Conservation (phyloP, 148 eudicot genomes). For the Drosera capensis region DNA sequence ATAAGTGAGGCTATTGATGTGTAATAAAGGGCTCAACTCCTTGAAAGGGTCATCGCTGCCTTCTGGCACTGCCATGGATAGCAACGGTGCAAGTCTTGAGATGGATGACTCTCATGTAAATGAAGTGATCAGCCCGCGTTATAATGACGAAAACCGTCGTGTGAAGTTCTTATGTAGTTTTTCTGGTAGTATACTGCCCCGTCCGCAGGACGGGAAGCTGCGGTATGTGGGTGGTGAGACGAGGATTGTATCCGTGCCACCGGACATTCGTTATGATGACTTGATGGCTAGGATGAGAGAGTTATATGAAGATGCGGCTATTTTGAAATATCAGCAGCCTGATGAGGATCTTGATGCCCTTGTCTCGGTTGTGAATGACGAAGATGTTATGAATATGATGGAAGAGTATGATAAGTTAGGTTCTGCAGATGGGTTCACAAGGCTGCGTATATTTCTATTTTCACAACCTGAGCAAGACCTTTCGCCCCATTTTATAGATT, state of each 20-base stretch:
- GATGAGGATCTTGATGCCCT: conserved; percentile 99
- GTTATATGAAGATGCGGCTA: conserved; percentile 49
- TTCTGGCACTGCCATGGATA: conserved; percentile 9
- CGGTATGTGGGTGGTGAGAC: conserved; percentile 97
- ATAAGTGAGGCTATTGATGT: conserved; percentile 9
- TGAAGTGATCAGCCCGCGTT: conserved; percentile 16
- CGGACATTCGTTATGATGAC: conserved; percentile 50
- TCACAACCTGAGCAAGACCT: conserved; percentile 55
- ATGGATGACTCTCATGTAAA: conserved; percentile 36
- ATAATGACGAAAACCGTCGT: conserved; percentile 42
- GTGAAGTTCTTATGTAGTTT: conserved; percentile 88
- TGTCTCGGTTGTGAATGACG: conserved; percentile 90
- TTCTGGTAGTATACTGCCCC: conserved; percentile 79
- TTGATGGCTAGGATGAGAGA: conserved; percentile 79
- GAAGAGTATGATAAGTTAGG: conserved; percentile 97
- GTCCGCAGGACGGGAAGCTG: conserved; percentile 87
- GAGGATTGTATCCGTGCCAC: conserved; percentile 54
- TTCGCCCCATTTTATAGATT: conserved; percentile 44
- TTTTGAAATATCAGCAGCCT: conserved; percentile 93
- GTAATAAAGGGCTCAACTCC: conserved; percentile 14
- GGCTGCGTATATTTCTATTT: conserved; percentile 78
- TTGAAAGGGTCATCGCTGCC: conserved; percentile 12
- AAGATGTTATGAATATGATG: conserved; percentile 95
- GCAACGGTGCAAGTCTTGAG: conserved; percentile 9
- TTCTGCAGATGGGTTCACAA: conserved; percentile 69